Evolutionary conservation across 495 filamentous ascomycete genomes (phyloP).

Genomic region (Immersiella caudata): DNA sequence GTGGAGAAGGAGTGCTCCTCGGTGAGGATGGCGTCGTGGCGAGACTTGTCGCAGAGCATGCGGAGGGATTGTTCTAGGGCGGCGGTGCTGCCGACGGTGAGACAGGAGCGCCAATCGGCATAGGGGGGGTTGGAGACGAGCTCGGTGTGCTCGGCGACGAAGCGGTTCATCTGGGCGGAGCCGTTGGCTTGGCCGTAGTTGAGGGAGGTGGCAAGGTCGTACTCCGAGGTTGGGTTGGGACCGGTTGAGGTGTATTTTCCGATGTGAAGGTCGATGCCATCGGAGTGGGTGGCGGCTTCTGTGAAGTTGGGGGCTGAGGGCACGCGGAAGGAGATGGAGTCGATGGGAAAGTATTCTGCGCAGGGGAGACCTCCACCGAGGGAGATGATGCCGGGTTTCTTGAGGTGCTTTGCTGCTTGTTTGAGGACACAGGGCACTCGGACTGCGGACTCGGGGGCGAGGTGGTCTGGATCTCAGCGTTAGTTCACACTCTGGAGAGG

Average conservation of each 20-base stretch:
- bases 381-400: conserved; percentile 75
- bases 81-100: conserved; percentile 78
- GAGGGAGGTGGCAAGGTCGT: conserved; percentile 77
- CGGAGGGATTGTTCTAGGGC: conserved; percentile 76
- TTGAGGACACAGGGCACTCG: conserved; percentile 72
- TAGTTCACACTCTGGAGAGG: conserved; percentile 5
- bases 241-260: conserved; percentile 82
- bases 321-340: conserved; percentile 42
- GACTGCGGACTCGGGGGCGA: conserved; percentile 59
- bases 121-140: conserved; percentile 76
- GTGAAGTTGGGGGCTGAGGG: conserved; percentile 62
- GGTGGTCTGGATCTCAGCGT: conserved; percentile 40
- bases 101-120: conserved; percentile 75
- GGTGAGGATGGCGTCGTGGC: conserved; percentile 72
- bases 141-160: conserved; percentile 91
- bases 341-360: conserved; percentile 79
- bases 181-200: conserved; percentile 91
- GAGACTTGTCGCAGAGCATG: conserved; percentile 68
- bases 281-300: conserved; percentile 59
- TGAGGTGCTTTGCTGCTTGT: conserved; percentile 69
- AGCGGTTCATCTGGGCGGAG: conserved; percentile 82
- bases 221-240: conserved; percentile 38
- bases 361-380: conserved; percentile 92
- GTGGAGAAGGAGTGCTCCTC: conserved; percentile 88
- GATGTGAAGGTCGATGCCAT: conserved; percentile 59